Evolutionary conservation across 768 basidiomycete genomes (phyloP), one percentile per base, ranked within the genome.

Genomic region (Pleurotus tuber-regium): DNA sequence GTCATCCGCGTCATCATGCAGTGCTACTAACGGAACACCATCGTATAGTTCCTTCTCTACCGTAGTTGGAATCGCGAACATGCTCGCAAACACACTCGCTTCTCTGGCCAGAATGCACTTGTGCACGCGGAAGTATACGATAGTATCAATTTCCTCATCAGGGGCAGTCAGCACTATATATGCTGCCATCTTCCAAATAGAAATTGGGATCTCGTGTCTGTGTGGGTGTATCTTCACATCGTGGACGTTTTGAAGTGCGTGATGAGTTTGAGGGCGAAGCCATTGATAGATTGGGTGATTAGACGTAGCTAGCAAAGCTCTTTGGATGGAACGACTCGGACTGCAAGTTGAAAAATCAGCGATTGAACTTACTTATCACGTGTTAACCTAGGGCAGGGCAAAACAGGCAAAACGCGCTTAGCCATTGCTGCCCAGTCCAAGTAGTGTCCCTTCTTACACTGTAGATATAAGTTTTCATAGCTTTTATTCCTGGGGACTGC

Each of bases 111-210:
- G 18, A 21, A 59, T n/a, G 31, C 52, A 54, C 23, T 52, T 48
- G 43, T 59, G 55, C 4, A 54, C 53, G 24, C 54, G 54, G 30
- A 58, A 58, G 48, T 51, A 51, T 8, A 51, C 21, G 16, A 49
- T 18, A 23, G 30, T n/a, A n/a, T n/a, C n/a, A n/a, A n/a, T 21
- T 11, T 23, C 42, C 26, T 40, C 39, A 29, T 21, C 24, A 14
- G 26, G 21, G 16, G 49, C 56, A 25, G 36, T 11, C 14, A 57
- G 23, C 18, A 54, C 35, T 19, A 57, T n/a, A n/a, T n/a, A n/a
- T 19, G 19, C 43, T 57, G 3, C 56, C 56, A 38, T 54, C 56
- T 18, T 49, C 21, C 19, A 57, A 52, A 46, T 54, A 54, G 7
- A 57, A 18, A 19, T 14, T 36, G 35, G n/a, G 6, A 19, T 36